Evolutionary conservation across 2,329 filamentous ascomycete genomes (phyloP), one percentile per base, ranked within the genome.

Genomic region (Aspergillus sp.): DNA sequence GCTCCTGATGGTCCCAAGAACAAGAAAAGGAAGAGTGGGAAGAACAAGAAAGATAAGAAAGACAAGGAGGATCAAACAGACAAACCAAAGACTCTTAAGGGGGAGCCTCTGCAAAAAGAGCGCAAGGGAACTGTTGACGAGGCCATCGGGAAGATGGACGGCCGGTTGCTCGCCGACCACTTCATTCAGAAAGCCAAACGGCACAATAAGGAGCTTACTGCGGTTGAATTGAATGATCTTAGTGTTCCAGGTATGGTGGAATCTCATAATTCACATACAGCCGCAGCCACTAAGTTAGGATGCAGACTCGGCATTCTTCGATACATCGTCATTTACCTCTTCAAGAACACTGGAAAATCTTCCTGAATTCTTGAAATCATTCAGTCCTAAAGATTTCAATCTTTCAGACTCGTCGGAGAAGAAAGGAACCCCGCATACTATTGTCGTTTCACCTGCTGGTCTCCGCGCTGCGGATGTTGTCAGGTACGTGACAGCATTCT

Each of bases 391-490:
- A 50, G 80, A 83, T 0, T 79, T 81, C 55, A 82, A 79, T 55
- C 79, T 96, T 19, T 82, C 82, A 1, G 81, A 84, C 54, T 83
- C 89, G 0, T 83, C 89, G 0, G 84, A 88, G 75, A 80, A 86
- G 66, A 87, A 87, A 41, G 89, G 89, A 5, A 80, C 86, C 1
- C 90, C 90, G 33, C 95, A 98, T 73, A 98, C 93, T 1, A 82
- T 99, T 54, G 86, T 99, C 37, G 84, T 99, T n/a, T 86, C 93
- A 12, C 86, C 86, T 8, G 91, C 93, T 5, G 95, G 91, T 0
- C 80, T 97, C 56, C 83, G 95, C 68, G 92, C 95, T 4, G 92
- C 93, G 15, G 90, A 98, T 69, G 77, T 97, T 47, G 87, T 89
- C 27, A 85, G 89, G 87, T 89, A 78, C 44, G 73, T 65, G 17